Percentiles rank a stretch among this genome's conserved stretches.
These are phyloP conservation scores for Hygrocybe punicea DNA, from an alignment of 768 basidiomycete species.

Conservation along the genomic window DNA sequence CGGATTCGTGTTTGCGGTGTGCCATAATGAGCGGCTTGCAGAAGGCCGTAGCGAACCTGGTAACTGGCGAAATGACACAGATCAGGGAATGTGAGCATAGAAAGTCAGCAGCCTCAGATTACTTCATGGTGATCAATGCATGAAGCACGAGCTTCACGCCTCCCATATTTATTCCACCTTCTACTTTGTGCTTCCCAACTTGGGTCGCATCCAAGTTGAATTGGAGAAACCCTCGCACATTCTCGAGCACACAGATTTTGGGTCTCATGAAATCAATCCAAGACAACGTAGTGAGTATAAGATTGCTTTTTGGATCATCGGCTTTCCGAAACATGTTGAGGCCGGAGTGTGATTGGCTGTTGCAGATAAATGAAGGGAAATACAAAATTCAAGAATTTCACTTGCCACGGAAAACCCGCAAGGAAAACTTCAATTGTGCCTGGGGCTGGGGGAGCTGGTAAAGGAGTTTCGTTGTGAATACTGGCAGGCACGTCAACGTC, in stretches of 20 bases:
- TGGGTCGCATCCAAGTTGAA: slow-evolving; percentile 44
- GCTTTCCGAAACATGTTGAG: slow-evolving; percentile 70
- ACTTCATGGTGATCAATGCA: slow-evolving; percentile 67
- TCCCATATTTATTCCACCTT: slow-evolving; percentile 68
- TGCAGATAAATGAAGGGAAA: background rate
- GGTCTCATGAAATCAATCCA: slow-evolving; percentile 49
- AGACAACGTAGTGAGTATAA: slow-evolving; percentile 60
- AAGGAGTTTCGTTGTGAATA: slow-evolving; percentile 33
- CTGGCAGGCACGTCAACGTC: slow-evolving; percentile 39
- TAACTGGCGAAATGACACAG: slow-evolving; percentile 36
- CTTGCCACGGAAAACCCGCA: slow-evolving; percentile 75
- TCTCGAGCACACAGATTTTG: slow-evolving; percentile 46
- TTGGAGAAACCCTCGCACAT: slow-evolving; percentile 50
- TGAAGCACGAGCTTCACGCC: slow-evolving; percentile 66
- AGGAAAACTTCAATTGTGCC: slow-evolving; percentile 59
- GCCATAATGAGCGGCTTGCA: slow-evolving; percentile 57
- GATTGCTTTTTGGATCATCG: slow-evolving; percentile 63
- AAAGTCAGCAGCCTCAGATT: slow-evolving; percentile 12
- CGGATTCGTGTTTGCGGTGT: slow-evolving; percentile 53
- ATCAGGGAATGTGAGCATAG: background rate
- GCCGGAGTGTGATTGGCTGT: slow-evolving; percentile 68
- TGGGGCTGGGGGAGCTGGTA: slow-evolving; percentile 48
- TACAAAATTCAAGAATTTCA: slow-evolving; percentile 1
- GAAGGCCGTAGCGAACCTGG: slow-evolving; percentile 47
- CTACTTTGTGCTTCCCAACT: slow-evolving; percentile 42